Evolutionary conservation across 176 grass and related monocot species (phyloP), one percentile per base, ranked within the genome.

Genomic region (Luzula sylvatica): DNA sequence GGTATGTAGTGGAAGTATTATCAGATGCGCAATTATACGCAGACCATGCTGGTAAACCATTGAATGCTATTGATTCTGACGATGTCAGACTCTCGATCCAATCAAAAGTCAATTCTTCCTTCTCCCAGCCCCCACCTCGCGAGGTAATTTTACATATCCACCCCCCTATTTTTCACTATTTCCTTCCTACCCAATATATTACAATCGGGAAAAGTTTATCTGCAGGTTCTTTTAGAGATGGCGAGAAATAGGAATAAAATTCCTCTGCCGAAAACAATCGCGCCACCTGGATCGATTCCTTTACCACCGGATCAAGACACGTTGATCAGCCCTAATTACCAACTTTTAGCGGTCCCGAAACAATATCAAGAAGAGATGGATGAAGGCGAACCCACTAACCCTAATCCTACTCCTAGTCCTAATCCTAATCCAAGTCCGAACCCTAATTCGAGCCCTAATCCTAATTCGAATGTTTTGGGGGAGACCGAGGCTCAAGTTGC

Each of bases 71-170:
- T 44, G 92, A 98, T 47, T 66, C 92, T 32, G 86, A 98, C 49
- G 92, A 98, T 71, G 75, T 98, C 19, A 66, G 86, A 40, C 78
- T 98, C 23, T 81, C 92, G 47, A 83, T 86, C 46, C 92, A 98
- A 72, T 80, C 81, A 64, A 98, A 90, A 76, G 86, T 90, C 68
- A 98, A 98, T 49, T 87, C 79, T 73, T 92, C 86, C 63, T 98
- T 92, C 69, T 98, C 93, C 35, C 93, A 98, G 72, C 93, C 93
- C 16, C 93, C 93, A 56, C 81, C 93, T 58, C 86, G 93, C 54
- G 93, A 98, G 93, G 86, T 98, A 82, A 15, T 50, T 11, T 58
- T 29, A 9, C 38, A 53, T 52, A 22, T 48, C 29, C 9, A 5
- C 26, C 42, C 42, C 22, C 56, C 38, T 46, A 29, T 21, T 6